phyloP scores from a whole-genome alignment of 164 flowering plant genomes.

The Akebia trifoliata region DNA sequence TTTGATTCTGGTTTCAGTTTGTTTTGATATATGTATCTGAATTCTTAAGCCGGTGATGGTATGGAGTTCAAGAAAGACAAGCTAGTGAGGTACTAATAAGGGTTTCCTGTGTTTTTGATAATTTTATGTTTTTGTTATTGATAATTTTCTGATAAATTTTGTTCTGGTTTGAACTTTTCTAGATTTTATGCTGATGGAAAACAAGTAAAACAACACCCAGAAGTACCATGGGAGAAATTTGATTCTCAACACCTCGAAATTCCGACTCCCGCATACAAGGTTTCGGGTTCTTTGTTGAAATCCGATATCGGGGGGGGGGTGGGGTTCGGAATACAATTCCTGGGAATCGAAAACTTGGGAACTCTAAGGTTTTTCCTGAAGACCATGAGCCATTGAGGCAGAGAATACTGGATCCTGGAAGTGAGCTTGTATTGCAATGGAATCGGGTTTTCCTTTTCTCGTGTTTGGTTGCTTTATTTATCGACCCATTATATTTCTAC shows the following conservation, averaged over 20 bases:
- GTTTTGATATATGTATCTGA: not conserved
- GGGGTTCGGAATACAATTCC: slow-evolving; percentile 23
- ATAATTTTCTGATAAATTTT: slow-evolving; percentile 1
- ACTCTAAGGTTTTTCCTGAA: slow-evolving; percentile 45
- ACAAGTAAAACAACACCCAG: slow-evolving; percentile 34
- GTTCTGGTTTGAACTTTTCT: slow-evolving; percentile 6
- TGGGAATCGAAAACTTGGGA: slow-evolving; percentile 29
- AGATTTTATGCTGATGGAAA: slow-evolving; percentile 65
- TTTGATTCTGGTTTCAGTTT: not conserved
- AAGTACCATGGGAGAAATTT: slow-evolving; percentile 27
- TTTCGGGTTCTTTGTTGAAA: slow-evolving; percentile 29
- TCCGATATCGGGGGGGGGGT: slow-evolving; percentile 21
- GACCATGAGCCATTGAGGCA: slow-evolving; percentile 47
- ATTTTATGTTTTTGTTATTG: not conserved
- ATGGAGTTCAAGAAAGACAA: slow-evolving; percentile 55
- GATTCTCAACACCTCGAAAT: slow-evolving; percentile 27
- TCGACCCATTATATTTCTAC: slow-evolving; percentile 83
- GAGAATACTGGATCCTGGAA: slow-evolving; percentile 75
- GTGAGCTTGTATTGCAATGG: slow-evolving; percentile 69
- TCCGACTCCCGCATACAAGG: slow-evolving; percentile 30
- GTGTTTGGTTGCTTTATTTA: slow-evolving; percentile 75
- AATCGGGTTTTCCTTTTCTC: slow-evolving; percentile 66
- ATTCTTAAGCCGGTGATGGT: slow-evolving; percentile 1
- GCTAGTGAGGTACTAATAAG: slow-evolving; percentile 45
- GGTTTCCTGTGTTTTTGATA: slow-evolving; percentile 6